Evolutionary conservation across 1,284 basidiomycete genomes (phyloP), one percentile per base, ranked within the genome.

Genomic region (Malassezia psittaci): DNA sequence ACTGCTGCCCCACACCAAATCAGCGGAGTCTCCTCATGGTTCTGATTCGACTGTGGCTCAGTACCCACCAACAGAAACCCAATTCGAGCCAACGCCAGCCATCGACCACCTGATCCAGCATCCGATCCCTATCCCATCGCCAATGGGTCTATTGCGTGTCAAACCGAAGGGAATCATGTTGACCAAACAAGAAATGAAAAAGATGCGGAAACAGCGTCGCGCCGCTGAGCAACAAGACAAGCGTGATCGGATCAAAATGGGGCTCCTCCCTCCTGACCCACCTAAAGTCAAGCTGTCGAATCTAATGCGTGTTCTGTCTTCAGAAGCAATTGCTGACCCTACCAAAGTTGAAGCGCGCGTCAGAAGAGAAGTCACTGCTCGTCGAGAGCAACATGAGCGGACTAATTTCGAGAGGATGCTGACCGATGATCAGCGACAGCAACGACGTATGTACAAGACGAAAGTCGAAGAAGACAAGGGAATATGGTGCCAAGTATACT

Each of bases 211-310:
- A 72, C 83, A 91, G 72, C 81, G 87, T 46, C 81, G 93, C 36
- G 85, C 88, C 65, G 87, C 86, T 11, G 90, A 91, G 68, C 77
- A 93, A 58, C 86, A 94, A 76, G 93, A 99, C 76, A 91, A 93
- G 76, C 83, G 89, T 58, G 94, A 98, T 74, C 81, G 90, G 29
- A 87, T 94, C 68, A 84, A 88, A 64, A 96, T 96, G 90, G 93
- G 93, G 48, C 80, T 99, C 19, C 80, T 90, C 46, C 90, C 94
- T 8, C 90, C 91, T 33, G 91, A 96, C 74, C 80, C 91, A 29
- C 90, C 93, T 0, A 98, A 98, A 80, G 93, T 98, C 56, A 88
- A 90, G 48, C 80, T 98, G 54, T 83, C 87, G 42, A 99, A 99
- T 76, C 78, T 98, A 72, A 96, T 98, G 91, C 90, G 90, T 72